A percentile compares a stretch with the other conserved stretches of the same genome.
These are phyloP conservation scores for Jacaranda copaia DNA, from an alignment of 257 asterid species.

Conservation along the genomic window DNA sequence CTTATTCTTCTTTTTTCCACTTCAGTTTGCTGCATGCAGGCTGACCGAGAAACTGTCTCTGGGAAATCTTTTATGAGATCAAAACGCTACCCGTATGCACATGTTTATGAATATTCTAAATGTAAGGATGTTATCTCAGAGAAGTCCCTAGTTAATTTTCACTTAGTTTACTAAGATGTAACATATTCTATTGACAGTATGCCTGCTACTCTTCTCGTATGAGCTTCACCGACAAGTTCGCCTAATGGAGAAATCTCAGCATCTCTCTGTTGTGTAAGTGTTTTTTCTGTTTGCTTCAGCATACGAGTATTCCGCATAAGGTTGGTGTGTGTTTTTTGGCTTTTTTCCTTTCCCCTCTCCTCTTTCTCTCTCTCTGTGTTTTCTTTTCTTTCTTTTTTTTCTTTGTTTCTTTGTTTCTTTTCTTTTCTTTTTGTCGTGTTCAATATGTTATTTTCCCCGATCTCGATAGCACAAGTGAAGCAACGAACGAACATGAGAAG, in stretches of 20 bases:
- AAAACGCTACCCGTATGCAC: slow-evolving; percentile 69
- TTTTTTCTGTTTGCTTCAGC: slow-evolving; percentile 13
- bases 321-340: no score
- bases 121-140: slow-evolving; percentile 52
- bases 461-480: no score
- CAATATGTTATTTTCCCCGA: no score
- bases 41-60: slow-evolving; percentile 60
- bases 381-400: no score
- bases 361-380: no score
- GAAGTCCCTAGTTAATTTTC: slow-evolving; percentile 1
- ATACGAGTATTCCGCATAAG: background rate
- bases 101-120: slow-evolving; percentile 83
- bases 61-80: slow-evolving; percentile 58
- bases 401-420: no score
- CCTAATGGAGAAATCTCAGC: slow-evolving; percentile 56
- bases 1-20: slow-evolving; percentile 17
- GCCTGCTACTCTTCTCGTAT: slow-evolving; percentile 76
- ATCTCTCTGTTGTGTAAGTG: slow-evolving; percentile 74
- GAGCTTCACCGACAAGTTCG: slow-evolving; percentile 81
- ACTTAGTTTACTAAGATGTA: slow-evolving; percentile 34
- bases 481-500: no score
- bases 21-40: slow-evolving; percentile 60
- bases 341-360: no score
- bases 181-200: slow-evolving; percentile 56
- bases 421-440: no score